These are phyloP conservation scores for Saccharomycopsis babjevae DNA, from an alignment of 805 yeast species.

Conservation along the genomic window DNA sequence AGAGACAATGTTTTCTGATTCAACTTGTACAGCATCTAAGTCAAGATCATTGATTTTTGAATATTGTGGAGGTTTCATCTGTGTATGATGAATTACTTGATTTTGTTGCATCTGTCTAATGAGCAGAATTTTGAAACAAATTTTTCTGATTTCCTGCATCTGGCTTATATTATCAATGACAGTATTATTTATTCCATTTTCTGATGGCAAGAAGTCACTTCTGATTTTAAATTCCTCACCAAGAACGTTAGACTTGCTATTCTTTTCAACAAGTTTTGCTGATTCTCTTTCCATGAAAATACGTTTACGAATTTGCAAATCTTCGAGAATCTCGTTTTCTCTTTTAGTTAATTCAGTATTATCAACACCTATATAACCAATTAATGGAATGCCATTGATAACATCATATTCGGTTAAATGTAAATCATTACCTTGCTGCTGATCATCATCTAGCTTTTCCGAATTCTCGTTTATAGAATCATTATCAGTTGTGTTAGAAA, in stretches of 20 bases:
- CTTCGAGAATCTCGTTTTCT: constrained; percentile 31
- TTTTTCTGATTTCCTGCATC: constrained; percentile 80
- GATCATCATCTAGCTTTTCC: constrained; percentile 19
- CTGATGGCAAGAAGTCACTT: constrained; percentile 33
- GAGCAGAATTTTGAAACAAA: constrained; percentile 79
- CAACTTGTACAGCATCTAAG: constrained; percentile 72
- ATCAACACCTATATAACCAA: constrained; percentile 43
- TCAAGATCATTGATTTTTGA: constrained; percentile 56
- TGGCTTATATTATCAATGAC: constrained; percentile 57
- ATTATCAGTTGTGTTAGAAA: neutral
- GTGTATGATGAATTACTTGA: constrained; percentile 63
- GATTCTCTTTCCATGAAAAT: constrained; percentile 27
- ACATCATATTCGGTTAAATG: constrained; percentile 77
- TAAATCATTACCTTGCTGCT: constrained; percentile 48
- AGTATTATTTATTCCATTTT: constrained; percentile 50
- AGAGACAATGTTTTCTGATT: constrained; percentile 44
- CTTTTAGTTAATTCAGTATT: constrained; percentile 34
- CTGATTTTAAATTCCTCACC: constrained; percentile 28
- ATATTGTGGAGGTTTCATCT: constrained; percentile 58
- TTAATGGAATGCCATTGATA: constrained; percentile 66
- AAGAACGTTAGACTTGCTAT: constrained; percentile 21
- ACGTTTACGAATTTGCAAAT: constrained; percentile 7
- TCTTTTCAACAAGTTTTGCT: constrained; percentile 20
- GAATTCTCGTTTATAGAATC: neutral
- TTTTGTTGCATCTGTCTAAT: constrained; percentile 87